Evolutionary conservation across 176 grass and related monocot species (phyloP).

Genomic region (Rhynchospora pubera): DNA sequence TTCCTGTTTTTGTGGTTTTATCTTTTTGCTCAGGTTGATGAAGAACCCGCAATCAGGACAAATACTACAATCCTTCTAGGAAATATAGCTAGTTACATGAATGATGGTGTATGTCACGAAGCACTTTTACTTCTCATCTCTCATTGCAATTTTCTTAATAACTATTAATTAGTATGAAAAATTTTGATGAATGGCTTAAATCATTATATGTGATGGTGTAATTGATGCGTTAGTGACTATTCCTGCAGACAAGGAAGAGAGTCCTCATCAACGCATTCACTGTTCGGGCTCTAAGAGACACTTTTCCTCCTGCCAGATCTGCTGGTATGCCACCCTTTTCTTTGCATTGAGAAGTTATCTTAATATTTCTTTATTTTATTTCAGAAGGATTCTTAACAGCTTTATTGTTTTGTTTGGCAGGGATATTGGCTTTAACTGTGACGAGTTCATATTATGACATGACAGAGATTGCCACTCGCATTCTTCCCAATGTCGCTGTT

Average conservation of each 20-base stretch:
- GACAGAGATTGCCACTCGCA: conserved; percentile 89
- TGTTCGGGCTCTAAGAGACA: conserved; percentile 88
- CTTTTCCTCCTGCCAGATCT: conserved; percentile 91
- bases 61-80: conserved; percentile 98
- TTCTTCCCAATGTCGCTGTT: conserved; percentile 87
- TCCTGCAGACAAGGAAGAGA: conserved; percentile 84
- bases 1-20: conserved; percentile 12
- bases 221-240: neutral
- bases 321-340: conserved; percentile 58
- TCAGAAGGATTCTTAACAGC: neutral
- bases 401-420: conserved; percentile 33
- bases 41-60: conserved; percentile 93
- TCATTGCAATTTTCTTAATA: conserved; percentile 1
- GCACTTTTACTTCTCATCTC: conserved; percentile 12
- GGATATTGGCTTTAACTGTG: conserved; percentile 92
- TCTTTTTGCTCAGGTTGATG: conserved; percentile 65
- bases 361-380: conserved; percentile 18
- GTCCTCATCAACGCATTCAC: conserved; percentile 99
- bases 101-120: conserved; percentile 79
- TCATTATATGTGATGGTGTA: conserved; percentile 16
- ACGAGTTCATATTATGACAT: conserved; percentile 96
- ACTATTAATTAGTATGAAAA: conserved; percentile 23
- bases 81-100: conserved; percentile 95
- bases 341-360: conserved; percentile 13
- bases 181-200: neutral